Percentiles rank a stretch among this genome's conserved stretches.
Conservation (phyloP, 1,284 basidiomycete genomes). For the Fomitopsis pinicola region DNA sequence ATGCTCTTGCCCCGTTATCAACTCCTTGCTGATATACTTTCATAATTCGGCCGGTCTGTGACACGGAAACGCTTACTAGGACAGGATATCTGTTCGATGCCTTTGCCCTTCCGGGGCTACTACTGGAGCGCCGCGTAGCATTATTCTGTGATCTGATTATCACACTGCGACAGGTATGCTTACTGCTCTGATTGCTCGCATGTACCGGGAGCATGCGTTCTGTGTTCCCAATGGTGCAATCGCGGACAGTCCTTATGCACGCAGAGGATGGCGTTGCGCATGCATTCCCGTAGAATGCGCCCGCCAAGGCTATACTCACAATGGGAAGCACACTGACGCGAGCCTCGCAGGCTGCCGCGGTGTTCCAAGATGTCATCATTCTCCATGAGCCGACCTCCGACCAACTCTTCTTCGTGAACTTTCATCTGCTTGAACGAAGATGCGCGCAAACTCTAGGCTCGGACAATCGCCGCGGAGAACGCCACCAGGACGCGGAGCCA, state of each 20-base stretch:
- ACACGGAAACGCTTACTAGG: conserved; percentile 15
- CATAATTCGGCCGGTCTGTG: neutral
- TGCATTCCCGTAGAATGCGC: neutral
- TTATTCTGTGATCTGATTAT: conserved; percentile 25
- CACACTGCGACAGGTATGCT: conserved; percentile 27
- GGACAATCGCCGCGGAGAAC: neutral
- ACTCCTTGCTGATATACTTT: neutral
- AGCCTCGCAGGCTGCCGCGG: conserved; percentile 13
- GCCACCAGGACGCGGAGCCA: neutral
- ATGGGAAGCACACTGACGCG: neutral
- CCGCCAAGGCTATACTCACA: neutral
- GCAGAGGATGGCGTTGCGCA: neutral
- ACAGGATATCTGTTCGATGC: conserved; percentile 40
- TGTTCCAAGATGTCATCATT: conserved; percentile 34
- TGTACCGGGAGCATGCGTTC: neutral
- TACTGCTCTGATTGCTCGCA: neutral
- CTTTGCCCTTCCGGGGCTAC: conserved; percentile 21
- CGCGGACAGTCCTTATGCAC: neutral
- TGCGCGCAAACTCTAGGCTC: neutral
- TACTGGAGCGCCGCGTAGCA: conserved; percentile 9
- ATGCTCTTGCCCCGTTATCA: neutral
- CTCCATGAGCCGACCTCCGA: conserved; percentile 35
- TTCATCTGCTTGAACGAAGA: conserved; percentile 11
- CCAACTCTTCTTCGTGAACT: conserved; percentile 46
- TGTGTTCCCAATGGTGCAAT: neutral